These are phyloP conservation scores for Xerophyta viscosa DNA, from an alignment of 106 monocot genomes.

Conservation along the genomic window DNA sequence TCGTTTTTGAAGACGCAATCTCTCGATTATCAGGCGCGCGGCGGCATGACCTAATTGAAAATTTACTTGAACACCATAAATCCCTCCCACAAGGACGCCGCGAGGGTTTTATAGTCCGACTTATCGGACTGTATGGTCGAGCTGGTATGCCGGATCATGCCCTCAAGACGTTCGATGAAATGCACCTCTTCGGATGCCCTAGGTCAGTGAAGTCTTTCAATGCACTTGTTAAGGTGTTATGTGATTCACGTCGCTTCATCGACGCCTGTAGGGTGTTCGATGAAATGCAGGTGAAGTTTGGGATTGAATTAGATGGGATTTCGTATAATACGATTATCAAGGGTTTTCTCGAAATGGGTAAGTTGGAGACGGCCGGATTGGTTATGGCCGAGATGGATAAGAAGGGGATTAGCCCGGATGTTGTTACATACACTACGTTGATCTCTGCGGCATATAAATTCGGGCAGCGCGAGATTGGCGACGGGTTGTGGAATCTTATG, in stretches of 20 bases:
- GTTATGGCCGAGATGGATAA: constrained; percentile 74
- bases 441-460: constrained; percentile 74
- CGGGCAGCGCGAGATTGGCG: constrained; percentile 58
- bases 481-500: constrained; percentile 98
- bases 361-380: constrained; percentile 47
- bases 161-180: constrained; percentile 47
- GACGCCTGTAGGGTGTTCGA: constrained; percentile 25
- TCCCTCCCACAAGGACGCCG: constrained; percentile 66
- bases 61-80: constrained; percentile 82
- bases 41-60: constrained; percentile 66
- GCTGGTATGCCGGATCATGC: constrained; percentile 82
- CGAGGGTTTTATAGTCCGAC: constrained; percentile 74
- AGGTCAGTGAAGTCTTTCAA: constrained; percentile 84
- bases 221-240: constrained; percentile 66
- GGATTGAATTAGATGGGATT: constrained; percentile 60
- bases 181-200: constrained; percentile 61
- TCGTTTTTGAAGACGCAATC: constrained; percentile 68
- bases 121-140: constrained; percentile 70
- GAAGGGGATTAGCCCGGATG: constrained; percentile 53
- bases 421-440: constrained; percentile 80
- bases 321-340: constrained; percentile 78
- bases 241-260: constrained; percentile 27
- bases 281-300: constrained; percentile 27
- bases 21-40: constrained; percentile 63
- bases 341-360: constrained; percentile 47